Percentiles rank a stretch among this genome's conserved stretches.
These are phyloP conservation scores for Diplogelasinospora grovesii DNA, from an alignment of 495 filamentous ascomycete genomes.

Conservation along the genomic window DNA sequence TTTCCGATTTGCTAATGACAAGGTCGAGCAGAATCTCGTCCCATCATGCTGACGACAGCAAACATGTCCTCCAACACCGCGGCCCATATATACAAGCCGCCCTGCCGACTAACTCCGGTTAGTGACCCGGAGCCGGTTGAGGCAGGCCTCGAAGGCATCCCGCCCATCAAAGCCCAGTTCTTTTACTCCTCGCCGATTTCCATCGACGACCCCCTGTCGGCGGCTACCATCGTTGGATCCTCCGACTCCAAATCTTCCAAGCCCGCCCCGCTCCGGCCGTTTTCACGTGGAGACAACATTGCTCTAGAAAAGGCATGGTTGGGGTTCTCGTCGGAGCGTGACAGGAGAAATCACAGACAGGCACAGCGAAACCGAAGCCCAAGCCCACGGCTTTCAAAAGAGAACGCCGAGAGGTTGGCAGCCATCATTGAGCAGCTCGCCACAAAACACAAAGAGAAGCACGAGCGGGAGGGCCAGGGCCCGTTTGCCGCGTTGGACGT, in stretches of 20 bases:
- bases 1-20: too few species aligned
- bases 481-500: slow-evolving; percentile 14
- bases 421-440: slow-evolving; percentile 41
- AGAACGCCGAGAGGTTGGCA: slow-evolving; percentile 32
- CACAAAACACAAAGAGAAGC: slow-evolving; percentile 25
- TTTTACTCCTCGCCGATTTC: slow-evolving; percentile 73
- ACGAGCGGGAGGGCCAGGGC: slow-evolving; percentile 24
- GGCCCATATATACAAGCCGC: slow-evolving; percentile 31
- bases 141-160: slow-evolving; percentile 39
- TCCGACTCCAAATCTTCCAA: slow-evolving; percentile 46
- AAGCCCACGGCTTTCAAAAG: slow-evolving; percentile 26
- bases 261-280: slow-evolving; percentile 64
- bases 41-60: too few species aligned
- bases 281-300: slow-evolving; percentile 66
- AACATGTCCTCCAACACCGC: slow-evolving; percentile 13
- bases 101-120: slow-evolving; percentile 37
- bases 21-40: too few species aligned
- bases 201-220: slow-evolving; percentile 76
- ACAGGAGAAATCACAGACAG: slow-evolving; percentile 34
- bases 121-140: slow-evolving; percentile 21
- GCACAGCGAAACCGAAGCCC: slow-evolving; percentile 21
- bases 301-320: slow-evolving; percentile 70
- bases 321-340: slow-evolving; percentile 41
- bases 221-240: slow-evolving; percentile 49
- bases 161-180: slow-evolving; percentile 60